Conservation (phyloP, 345 rosid species). For the Salix purpurea region DNA sequence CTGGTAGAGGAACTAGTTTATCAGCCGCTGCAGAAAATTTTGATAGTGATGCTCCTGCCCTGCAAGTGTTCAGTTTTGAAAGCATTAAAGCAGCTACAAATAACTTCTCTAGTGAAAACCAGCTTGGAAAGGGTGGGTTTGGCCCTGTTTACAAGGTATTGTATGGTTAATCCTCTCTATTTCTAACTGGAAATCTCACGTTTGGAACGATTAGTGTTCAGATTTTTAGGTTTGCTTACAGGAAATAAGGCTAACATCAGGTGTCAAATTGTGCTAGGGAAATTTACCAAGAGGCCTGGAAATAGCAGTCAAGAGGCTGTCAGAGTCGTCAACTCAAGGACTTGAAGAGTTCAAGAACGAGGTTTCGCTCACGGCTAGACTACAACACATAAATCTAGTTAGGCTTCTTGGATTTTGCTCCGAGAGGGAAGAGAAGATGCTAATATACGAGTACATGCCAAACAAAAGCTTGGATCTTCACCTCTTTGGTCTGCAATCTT, state of each 20-base stretch:
- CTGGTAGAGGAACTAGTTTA: not conserved
- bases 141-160: slow-evolving; percentile 45
- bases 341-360: slow-evolving; percentile 35
- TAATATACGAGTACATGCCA: slow-evolving; percentile 27
- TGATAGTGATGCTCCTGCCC: slow-evolving; percentile 16
- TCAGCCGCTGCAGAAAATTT: not conserved
- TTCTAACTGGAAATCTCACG: too few relatives aligned
- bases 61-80: slow-evolving; percentile 23
- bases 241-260: too few relatives aligned
- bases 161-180: too few relatives aligned
- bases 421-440: slow-evolving; percentile 36
- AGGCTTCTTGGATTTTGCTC: slow-evolving; percentile 35
- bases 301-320: slow-evolving; percentile 47
- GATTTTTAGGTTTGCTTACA: too few relatives aligned
- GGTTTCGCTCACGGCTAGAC: slow-evolving; percentile 34
- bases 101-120: slow-evolving; percentile 33
- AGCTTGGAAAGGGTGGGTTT: slow-evolving; percentile 44
- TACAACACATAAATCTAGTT: slow-evolving; percentile 42
- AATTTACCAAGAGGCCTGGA: slow-evolving; percentile 24
- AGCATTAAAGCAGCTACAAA: slow-evolving; percentile 34
- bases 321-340: slow-evolving; percentile 38
- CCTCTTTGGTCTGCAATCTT: slow-evolving; percentile 24
- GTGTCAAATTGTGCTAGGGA: slow-evolving; percentile 17
- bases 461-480: slow-evolving; percentile 29
- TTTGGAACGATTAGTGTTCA: too few relatives aligned